Base-by-base conservation (phyloP, 768 basidiomycete species). In the Pisolithus albus region DNA sequence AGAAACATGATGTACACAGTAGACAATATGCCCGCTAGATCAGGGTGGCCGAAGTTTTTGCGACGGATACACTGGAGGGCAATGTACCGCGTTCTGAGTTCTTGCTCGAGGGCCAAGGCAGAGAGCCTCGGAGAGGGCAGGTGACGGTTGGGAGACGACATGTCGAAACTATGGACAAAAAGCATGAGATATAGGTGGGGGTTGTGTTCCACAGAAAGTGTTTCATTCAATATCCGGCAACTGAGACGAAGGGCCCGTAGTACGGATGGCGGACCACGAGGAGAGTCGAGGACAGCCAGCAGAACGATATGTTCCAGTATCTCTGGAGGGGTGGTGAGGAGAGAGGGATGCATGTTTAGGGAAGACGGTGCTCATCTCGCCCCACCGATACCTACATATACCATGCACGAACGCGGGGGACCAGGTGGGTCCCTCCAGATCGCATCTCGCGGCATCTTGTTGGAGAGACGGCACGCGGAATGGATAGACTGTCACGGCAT, bases 1-100 rank as follows among this genome's bases (percentile, higher is more conserved):
- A 81, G 72, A 39, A 82, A 65, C 79, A 85, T 82, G 34, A 77
- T 61, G 59, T 78, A 82, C 47, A 78, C 72, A 0, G 73, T 72
- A 68, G 78, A 78, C 28, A 85, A 62, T 10, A 73, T 74, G 51
- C 78, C 73, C 0, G 64, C 68, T 8, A 80, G 60, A 15, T 56
- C 50, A 26, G 71, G 64, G 52, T 72, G 59, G 55, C 72, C 63
- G 26, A 75, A 50, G 2, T 64, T 60, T 4, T 66, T 65, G n/a
- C 54, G 57, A 19, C 71, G 72, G 62, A 83, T 70, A 47, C 73
- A 60, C 13, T 74, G 70, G n/a, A 81, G 68, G 0, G 75, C 74
- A 1, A 49, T 52, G 51, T 72, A 74, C 1, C 82, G 73, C 23
- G 71, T 71, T 41, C 64, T 63, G 30, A 81, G 62, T 59, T 84